phyloP scores from a whole-genome alignment of 2,329 filamentous ascomycete genomes.

The Neofusicoccum kwambonambiense region DNA sequence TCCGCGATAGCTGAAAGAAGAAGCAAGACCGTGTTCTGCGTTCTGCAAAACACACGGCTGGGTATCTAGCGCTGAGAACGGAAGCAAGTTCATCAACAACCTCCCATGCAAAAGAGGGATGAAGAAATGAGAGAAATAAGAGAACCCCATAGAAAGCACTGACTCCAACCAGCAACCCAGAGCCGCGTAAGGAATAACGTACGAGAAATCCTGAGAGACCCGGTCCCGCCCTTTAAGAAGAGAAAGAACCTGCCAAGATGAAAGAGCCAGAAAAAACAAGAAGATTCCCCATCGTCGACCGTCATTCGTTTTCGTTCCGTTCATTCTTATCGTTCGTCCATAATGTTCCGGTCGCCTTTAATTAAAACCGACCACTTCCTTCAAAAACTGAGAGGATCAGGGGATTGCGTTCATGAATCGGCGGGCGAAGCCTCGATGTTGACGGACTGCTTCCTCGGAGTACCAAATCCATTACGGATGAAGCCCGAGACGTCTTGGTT shows the following conservation, averaged over 20 bases:
- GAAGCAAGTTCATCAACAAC: slow-evolving; percentile 6
- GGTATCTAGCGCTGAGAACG: slow-evolving; percentile 13
- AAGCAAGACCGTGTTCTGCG: background rate
- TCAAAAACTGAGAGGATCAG: no score
- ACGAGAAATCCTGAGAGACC: background rate
- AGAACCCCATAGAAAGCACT: background rate
- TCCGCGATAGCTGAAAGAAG: background rate
- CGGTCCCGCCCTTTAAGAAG: background rate
- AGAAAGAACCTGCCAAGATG: background rate
- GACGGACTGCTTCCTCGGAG: background rate
- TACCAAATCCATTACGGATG: slow-evolving; percentile 2
- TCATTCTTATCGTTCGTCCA: background rate
- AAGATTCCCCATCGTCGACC: background rate
- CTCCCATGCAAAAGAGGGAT: background rate
- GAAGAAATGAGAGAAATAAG: background rate
- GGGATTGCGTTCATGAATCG: background rate
- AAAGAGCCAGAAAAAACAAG: background rate
- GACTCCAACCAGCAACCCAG: background rate
- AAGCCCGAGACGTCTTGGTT: slow-evolving; percentile 9
- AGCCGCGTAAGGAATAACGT: background rate
- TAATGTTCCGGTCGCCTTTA: background rate
- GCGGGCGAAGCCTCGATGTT: background rate
- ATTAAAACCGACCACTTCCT: background rate
- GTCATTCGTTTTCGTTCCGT: background rate
- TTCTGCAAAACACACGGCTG: background rate